Percentiles rank a stretch among this genome's conserved stretches.
Evolutionary conservation across 208 protist genomes (phyloP).

Genomic region (Trypanosoma melophagium): DNA sequence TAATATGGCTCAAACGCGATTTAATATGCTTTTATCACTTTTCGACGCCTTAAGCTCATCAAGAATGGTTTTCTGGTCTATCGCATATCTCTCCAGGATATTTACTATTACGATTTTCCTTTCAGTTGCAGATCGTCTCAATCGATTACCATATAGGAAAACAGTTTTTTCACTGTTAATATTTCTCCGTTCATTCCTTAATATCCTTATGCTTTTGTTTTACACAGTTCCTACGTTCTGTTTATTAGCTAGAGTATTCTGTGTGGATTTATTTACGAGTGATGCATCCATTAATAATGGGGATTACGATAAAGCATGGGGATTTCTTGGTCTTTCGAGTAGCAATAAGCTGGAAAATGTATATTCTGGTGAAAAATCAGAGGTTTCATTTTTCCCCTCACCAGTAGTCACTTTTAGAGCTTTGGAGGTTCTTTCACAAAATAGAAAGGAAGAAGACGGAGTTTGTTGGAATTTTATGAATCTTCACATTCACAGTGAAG

Average conservation of each 20-base stretch:
- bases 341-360: not conserved
- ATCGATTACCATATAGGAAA: constrained; percentile 1
- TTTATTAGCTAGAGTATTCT: constrained; percentile 14
- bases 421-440: constrained; percentile 16
- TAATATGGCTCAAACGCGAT: not conserved
- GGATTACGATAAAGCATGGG: constrained; percentile 17
- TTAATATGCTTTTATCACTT: constrained; percentile 16
- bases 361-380: not conserved
- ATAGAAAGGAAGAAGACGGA: not conserved
- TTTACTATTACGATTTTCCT: constrained; percentile 8
- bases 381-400: not conserved
- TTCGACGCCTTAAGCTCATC: constrained; percentile 16
- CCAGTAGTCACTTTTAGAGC: constrained; percentile 23
- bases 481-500: not conserved
- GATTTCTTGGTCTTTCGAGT: not conserved
- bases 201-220: constrained; percentile 9
- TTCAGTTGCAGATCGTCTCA: not conserved
- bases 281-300: constrained; percentile 2
- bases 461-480: constrained; percentile 26
- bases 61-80: constrained; percentile 3
- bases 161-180: constrained; percentile 4
- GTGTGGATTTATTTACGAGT: constrained; percentile 19
- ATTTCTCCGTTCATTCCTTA: constrained; percentile 17
- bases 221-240: constrained; percentile 13
- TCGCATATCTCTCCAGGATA: constrained; percentile 2